phyloP scores from a whole-genome alignment of 1,284 basidiomycete genomes.

The Heterobasidion occidentale region DNA sequence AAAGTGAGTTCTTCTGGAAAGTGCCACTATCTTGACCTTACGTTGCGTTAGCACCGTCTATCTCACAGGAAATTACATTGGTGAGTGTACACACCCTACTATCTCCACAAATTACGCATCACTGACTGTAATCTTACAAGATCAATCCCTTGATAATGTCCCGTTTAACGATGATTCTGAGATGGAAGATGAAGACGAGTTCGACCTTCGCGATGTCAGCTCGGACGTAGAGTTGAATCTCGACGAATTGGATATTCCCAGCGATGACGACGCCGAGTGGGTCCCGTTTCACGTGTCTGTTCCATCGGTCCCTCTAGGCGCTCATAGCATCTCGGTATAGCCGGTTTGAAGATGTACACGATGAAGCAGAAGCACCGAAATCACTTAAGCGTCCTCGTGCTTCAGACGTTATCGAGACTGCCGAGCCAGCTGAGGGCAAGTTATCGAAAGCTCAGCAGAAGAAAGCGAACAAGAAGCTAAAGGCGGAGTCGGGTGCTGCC shows the following conservation, averaged over 20 bases:
- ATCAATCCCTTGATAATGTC: slow-evolving; percentile 33
- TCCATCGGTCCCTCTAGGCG: background rate
- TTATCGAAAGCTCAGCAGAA: slow-evolving; percentile 53
- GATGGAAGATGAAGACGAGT: slow-evolving; percentile 46
- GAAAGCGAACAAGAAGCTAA: slow-evolving; percentile 77
- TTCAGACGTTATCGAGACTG: slow-evolving; percentile 37
- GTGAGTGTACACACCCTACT: slow-evolving; percentile 28
- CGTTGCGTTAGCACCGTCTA: slow-evolving; percentile 58
- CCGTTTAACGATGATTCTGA: slow-evolving; percentile 37
- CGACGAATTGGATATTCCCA: slow-evolving; percentile 38
- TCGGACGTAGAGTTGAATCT: slow-evolving; percentile 69
- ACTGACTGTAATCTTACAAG: background rate
- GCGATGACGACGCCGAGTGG: slow-evolving; percentile 25
- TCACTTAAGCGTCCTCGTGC: slow-evolving; percentile 58
- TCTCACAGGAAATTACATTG: slow-evolving; percentile 87
- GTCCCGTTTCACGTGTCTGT: background rate
- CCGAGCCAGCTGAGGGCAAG: slow-evolving; percentile 23
- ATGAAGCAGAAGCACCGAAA: slow-evolving; percentile 22
- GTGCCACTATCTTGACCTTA: slow-evolving; percentile 1
- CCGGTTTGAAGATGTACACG: slow-evolving; percentile 52
- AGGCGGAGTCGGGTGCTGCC: slow-evolving; percentile 52
- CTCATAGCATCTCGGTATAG: slow-evolving; percentile 21
- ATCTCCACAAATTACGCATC: background rate
- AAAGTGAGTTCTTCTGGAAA: slow-evolving; percentile 47
- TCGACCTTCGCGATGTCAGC: slow-evolving; percentile 62